These are phyloP conservation scores for Claviceps africana DNA, from an alignment of 2,329 filamentous ascomycete species.

Conservation along the genomic window DNA sequence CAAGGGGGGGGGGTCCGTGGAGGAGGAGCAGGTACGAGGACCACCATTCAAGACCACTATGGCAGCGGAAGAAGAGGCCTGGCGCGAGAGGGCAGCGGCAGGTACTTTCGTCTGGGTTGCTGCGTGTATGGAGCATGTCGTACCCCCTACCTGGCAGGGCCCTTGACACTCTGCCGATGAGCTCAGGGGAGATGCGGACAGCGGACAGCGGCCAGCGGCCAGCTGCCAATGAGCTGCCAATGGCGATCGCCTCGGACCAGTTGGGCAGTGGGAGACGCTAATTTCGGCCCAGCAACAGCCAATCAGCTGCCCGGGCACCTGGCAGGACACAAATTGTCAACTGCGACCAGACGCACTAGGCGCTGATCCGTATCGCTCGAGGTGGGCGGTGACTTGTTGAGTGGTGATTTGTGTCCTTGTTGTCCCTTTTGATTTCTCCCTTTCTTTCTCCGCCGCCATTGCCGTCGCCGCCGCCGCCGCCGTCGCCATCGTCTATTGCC, in stretches of 20 bases:
- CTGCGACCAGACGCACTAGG: background rate
- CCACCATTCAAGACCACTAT: background rate
- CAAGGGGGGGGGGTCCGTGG: constrained; percentile 1
- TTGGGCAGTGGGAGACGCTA: constrained; percentile 4
- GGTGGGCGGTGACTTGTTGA: background rate
- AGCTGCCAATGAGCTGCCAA: background rate
- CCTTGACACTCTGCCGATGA: background rate
- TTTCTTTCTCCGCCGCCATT: background rate
- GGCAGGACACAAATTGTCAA: background rate
- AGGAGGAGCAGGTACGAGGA: constrained; percentile 5
- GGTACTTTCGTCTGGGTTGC: background rate
- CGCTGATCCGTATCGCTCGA: background rate
- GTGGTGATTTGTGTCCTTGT: background rate
- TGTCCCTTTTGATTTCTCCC: background rate
- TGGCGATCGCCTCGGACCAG: background rate
- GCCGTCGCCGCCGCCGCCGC: background rate
- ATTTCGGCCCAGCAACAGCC: constrained; percentile 9
- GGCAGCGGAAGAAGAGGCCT: background rate
- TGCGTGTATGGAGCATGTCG: background rate
- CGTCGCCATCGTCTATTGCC: no score
- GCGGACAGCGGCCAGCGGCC: background rate
- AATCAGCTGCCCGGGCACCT: background rate
- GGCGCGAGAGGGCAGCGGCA: background rate
- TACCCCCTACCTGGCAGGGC: background rate
- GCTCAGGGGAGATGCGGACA: background rate